Evolutionary conservation across 768 basidiomycete species (phyloP).

Genomic region (Tephrocybe sp.): DNA sequence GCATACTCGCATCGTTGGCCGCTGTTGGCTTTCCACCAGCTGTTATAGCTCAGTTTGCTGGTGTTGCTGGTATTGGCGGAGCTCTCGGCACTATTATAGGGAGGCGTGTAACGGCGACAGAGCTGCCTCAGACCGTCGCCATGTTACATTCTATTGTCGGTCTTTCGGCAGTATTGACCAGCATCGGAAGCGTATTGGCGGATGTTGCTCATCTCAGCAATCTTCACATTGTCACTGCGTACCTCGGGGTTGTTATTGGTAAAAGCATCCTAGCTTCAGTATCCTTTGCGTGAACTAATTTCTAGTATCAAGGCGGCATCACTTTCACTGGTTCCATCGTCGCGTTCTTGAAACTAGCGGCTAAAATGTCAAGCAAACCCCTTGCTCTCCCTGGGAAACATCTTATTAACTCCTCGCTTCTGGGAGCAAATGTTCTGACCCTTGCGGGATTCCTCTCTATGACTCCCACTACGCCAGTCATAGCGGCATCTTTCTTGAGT

Average conservation of each 20-base stretch:
- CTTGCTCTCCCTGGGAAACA: conserved; percentile 75
- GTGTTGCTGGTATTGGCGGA: conserved; percentile 73
- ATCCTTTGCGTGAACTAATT: background rate
- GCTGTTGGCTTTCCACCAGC: conserved; percentile 82
- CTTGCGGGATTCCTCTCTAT: conserved; percentile 77
- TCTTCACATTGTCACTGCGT: conserved; percentile 80
- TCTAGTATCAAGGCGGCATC: conserved; percentile 53
- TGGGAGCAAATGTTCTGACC: conserved; percentile 67
- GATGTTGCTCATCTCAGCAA: conserved; percentile 66
- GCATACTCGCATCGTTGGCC: conserved; percentile 74
- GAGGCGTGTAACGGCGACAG: conserved; percentile 81
- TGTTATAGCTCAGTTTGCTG: conserved; percentile 75
- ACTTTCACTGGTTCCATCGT: conserved; percentile 91
- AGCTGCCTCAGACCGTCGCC: conserved; percentile 77
- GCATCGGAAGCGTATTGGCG: conserved; percentile 76
- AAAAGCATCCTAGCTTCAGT: conserved; percentile 3
- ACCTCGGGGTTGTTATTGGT: conserved; percentile 84
- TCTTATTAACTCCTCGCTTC: conserved; percentile 65
- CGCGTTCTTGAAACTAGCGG: conserved; percentile 85
- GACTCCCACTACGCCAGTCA: conserved; percentile 64
- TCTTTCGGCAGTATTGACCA: conserved; percentile 85
- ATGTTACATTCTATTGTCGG: conserved; percentile 88
- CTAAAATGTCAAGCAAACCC: conserved; percentile 74
- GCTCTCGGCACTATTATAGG: conserved; percentile 71
- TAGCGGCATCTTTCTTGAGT: conserved; percentile 78